Conservation (phyloP, 352 stramenopile genomes). For the Phytopythium kandeliae region DNA sequence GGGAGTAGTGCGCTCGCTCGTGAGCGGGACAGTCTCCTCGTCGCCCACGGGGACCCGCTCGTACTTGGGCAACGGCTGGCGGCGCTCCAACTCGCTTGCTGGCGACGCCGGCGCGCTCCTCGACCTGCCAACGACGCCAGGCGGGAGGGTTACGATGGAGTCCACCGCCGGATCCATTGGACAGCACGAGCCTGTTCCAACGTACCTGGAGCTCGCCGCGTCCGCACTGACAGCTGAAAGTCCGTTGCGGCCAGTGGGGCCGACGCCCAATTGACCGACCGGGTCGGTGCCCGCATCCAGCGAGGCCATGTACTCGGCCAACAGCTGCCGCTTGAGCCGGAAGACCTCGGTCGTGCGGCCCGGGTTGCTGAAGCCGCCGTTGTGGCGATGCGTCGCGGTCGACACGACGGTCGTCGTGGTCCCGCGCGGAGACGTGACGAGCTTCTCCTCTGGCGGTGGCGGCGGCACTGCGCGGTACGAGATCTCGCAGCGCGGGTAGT, state of each 20-base stretch:
- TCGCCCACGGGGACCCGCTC: conserved; percentile 32
- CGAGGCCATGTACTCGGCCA: conserved; percentile 49
- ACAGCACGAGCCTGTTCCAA: background rate
- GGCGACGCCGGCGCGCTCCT: conserved; percentile 10
- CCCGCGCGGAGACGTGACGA: conserved; percentile 43
- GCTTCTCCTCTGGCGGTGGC: conserved; percentile 43
- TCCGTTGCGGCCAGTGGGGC: background rate
- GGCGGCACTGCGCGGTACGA: conserved; percentile 57
- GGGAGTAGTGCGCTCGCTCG: conserved; percentile 25
- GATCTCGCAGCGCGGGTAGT: conserved; percentile 65
- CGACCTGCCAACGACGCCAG: conserved; percentile 5
- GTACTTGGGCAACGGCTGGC: conserved; percentile 38
- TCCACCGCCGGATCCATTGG: background rate
- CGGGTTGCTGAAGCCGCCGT: conserved; percentile 68
- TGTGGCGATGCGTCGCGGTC: conserved; percentile 46
- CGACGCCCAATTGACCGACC: background rate
- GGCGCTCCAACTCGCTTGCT: conserved; percentile 5
- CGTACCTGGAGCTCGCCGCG: background rate
- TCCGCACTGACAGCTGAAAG: background rate
- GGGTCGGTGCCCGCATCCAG: conserved; percentile 5
- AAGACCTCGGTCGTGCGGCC: conserved; percentile 67
- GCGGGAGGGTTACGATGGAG: background rate
- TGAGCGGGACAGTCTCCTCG: conserved; percentile 36
- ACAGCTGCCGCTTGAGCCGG: conserved; percentile 52
- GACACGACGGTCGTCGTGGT: conserved; percentile 35